Conservation (phyloP, 768 basidiomycete genomes). For the Mrakia blollopis region DNA sequence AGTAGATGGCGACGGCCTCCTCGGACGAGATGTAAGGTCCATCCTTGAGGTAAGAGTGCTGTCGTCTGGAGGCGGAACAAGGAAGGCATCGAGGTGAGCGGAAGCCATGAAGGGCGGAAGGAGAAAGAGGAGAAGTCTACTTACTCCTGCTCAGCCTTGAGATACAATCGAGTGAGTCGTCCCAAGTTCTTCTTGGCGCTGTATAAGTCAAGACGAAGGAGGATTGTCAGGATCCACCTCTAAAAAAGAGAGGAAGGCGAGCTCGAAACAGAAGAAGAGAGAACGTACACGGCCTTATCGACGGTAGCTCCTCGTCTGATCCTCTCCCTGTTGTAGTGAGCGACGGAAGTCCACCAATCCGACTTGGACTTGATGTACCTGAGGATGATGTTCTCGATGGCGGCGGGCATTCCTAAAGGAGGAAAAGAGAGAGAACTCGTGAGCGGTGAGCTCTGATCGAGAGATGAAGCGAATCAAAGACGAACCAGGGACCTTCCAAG, state of each 20-base stretch:
- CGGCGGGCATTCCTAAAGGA: conserved; percentile 83
- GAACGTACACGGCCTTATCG: conserved; percentile 48
- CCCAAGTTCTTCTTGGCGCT: conserved; percentile 94
- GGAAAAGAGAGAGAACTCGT: neutral
- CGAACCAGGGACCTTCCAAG: conserved; percentile 84
- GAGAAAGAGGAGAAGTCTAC: no score
- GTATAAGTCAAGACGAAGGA: no score
- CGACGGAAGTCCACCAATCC: conserved; percentile 98
- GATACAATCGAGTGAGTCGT: conserved; percentile 90
- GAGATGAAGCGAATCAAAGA: neutral
- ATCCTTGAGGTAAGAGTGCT: conserved; percentile 97
- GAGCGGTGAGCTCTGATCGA: neutral
- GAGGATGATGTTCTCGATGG: conserved; percentile 97
- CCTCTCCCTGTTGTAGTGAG: conserved; percentile 96
- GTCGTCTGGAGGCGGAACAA: conserved; percentile 48
- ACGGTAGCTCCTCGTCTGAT: conserved; percentile 94
- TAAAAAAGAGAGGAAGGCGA: no score
- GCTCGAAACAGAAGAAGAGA: no score
- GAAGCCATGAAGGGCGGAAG: no score
- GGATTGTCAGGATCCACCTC: no score
- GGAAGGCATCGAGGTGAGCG: no score
- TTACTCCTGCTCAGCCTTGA: conserved; percentile 93
- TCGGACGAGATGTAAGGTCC: conserved; percentile 98
- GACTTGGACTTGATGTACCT: conserved; percentile 99
- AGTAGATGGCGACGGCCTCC: conserved; percentile 97